Conservation (phyloP, 192 early-diverging fungal genomes). For the Coemansia sp. region DNA sequence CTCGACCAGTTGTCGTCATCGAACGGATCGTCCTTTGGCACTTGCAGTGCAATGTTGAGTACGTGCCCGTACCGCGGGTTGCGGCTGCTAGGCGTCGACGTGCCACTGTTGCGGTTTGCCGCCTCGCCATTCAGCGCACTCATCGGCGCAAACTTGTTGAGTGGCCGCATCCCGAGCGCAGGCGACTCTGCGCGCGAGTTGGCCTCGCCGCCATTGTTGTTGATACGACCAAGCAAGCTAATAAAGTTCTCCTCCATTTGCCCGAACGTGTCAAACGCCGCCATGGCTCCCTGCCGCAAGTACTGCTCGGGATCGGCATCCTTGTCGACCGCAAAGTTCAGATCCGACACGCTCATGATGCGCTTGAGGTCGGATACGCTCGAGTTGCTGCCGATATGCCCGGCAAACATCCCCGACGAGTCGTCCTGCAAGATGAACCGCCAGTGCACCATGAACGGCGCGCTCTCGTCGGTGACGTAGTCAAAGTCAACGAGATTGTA, state of each 20-base stretch:
- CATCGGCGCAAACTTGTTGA: constrained; percentile 40
- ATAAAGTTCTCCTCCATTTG: constrained; percentile 68
- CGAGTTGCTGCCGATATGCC: constrained; percentile 29
- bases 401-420: constrained; percentile 51
- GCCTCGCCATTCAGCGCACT: constrained; percentile 34
- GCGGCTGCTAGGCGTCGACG: constrained; percentile 16
- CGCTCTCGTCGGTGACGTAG: constrained; percentile 61
- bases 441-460: constrained; percentile 73
- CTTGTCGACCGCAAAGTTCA: constrained; percentile 74
- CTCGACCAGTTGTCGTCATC: constrained; percentile 70
- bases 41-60: constrained; percentile 79
- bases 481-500: constrained; percentile 89
- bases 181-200: constrained; percentile 51
- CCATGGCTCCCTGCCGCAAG: constrained; percentile 84
- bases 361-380: constrained; percentile 59
- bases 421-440: constrained; percentile 70
- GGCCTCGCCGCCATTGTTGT: constrained; percentile 37
- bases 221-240: constrained; percentile 63
- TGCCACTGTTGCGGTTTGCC: constrained; percentile 22
- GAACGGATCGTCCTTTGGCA: constrained; percentile 57
- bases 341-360: constrained; percentile 76
- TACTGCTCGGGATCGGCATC: constrained; percentile 64
- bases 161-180: constrained; percentile 36
- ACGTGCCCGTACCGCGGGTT: constrained; percentile 68
- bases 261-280: constrained; percentile 65